Evolutionary conservation across 1,284 basidiomycete species (phyloP).

Genomic region (Microstroma glucosiphilum): DNA sequence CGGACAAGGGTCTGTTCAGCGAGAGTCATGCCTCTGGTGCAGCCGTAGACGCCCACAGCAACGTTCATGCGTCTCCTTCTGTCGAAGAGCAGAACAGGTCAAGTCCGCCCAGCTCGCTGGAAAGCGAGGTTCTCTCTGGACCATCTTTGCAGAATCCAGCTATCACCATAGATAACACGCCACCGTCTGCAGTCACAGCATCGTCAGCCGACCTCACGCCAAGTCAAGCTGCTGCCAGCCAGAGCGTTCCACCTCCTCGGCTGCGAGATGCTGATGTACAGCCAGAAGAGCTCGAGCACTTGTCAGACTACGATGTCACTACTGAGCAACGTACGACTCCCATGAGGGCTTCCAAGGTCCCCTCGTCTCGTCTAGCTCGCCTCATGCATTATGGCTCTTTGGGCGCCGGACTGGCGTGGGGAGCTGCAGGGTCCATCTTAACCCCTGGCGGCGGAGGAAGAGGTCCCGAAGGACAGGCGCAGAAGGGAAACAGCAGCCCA

Average conservation of each 20-base stretch:
- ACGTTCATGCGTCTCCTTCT: neutral
- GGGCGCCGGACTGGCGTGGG: constrained; percentile 46
- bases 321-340: constrained; percentile 31
- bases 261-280: neutral
- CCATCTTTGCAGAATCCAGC: no score
- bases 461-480: constrained; percentile 13
- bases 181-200: no score
- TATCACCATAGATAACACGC: no score
- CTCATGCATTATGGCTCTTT: constrained; percentile 47
- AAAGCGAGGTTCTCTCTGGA: neutral
- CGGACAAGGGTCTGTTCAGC: no score
- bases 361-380: constrained; percentile 46
- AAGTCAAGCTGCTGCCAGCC: neutral
- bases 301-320: constrained; percentile 35
- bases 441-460: neutral
- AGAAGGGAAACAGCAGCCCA: neutral
- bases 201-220: neutral
- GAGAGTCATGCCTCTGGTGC: neutral
- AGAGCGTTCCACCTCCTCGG: neutral
- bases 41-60: neutral
- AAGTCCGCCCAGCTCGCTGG: neutral
- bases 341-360: constrained; percentile 42
- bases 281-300: constrained; percentile 18
- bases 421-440: constrained; percentile 38
- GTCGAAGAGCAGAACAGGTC: neutral